Evolutionary conservation across 768 basidiomycete species (phyloP).

Genomic region (Collybiopsis confluens): DNA sequence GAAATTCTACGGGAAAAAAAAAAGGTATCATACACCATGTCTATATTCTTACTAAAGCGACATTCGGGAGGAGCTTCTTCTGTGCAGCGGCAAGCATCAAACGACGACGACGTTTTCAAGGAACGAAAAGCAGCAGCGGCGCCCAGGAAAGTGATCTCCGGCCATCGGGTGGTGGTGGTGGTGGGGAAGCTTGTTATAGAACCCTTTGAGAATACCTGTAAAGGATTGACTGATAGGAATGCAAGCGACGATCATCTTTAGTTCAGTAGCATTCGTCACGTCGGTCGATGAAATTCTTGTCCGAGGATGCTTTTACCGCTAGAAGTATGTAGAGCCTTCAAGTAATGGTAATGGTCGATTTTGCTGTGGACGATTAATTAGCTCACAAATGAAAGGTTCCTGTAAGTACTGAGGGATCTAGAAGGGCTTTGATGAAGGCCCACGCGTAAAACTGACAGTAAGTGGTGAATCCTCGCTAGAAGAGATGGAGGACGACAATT

Average conservation of each 20-base stretch:
- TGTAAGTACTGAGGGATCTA: background rate
- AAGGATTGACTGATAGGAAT: background rate
- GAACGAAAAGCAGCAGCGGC: background rate
- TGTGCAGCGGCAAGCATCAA: too few relatives aligned
- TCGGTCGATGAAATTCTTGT: background rate
- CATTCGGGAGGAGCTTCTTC: background rate
- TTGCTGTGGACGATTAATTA: background rate
- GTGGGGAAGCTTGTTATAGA: background rate
- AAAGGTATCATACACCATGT: too few relatives aligned
- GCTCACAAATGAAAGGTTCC: slow-evolving; percentile 6
- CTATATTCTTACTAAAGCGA: too few relatives aligned
- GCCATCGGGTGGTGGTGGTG: background rate
- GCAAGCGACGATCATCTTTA: background rate
- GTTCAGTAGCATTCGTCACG: background rate
- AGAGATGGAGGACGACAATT: background rate
- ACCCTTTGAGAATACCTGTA: slow-evolving; percentile 4
- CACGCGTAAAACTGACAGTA: background rate
- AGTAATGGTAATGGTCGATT: background rate
- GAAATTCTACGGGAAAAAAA: too few relatives aligned
- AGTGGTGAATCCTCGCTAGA: slow-evolving; percentile 8
- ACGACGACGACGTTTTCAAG: background rate
- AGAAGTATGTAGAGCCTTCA: background rate
- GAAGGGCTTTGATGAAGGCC: background rate
- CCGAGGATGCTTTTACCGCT: too few relatives aligned
- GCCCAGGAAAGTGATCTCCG: background rate